Base-by-base conservation (phyloP, 176 grass and related monocot genomes). In the Cymbopogon citratus region DNA sequence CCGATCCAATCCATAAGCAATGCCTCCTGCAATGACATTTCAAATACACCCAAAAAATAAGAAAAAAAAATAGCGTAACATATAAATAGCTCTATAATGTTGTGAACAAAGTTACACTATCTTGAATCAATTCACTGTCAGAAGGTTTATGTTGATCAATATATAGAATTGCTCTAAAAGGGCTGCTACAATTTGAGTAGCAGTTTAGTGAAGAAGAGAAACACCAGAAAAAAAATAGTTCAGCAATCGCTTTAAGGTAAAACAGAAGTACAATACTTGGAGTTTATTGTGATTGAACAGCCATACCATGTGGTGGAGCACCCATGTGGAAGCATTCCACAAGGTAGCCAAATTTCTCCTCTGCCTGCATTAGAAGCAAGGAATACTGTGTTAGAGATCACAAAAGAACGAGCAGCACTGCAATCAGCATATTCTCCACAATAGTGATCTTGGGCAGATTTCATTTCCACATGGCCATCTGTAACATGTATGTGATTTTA, bases 331-430 rank as follows among this genome's bases (percentile, higher is more conserved):
- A 87, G 76, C 85, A 99, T 81, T 99, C 92, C 71, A 99, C 83
- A 57, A 95, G 92, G 78, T 93, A 95, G 6, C 96, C 96, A 76
- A 98, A 98, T 81, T 98, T 98, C 60, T 98, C 96, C 87, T 95
- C 92, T 23, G 96, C 92, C 96, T 40, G 38, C 38, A 40, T 40
- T 10, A 40, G 38, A 8, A 68, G 73, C 21, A 71, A 41, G 26
- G 3, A 66, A 80, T 33, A 12, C 39, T 9, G 66, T 62, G 39
- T 63, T 72, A 25, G 38, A 54, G 34, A n/a, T n/a, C n/a, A n/a
- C n/a, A n/a, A n/a, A n/a, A n/a, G n/a, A n/a, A n/a, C n/a, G n/a
- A n/a, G n/a, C n/a, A n/a, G n/a, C n/a, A n/a, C n/a, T n/a, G n/a
- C n/a, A n/a, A n/a, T n/a, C n/a, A n/a, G n/a, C n/a, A n/a, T n/a